Evolutionary conservation across 805 yeast species (phyloP).

Genomic region (Candida pseudofarinosa): DNA sequence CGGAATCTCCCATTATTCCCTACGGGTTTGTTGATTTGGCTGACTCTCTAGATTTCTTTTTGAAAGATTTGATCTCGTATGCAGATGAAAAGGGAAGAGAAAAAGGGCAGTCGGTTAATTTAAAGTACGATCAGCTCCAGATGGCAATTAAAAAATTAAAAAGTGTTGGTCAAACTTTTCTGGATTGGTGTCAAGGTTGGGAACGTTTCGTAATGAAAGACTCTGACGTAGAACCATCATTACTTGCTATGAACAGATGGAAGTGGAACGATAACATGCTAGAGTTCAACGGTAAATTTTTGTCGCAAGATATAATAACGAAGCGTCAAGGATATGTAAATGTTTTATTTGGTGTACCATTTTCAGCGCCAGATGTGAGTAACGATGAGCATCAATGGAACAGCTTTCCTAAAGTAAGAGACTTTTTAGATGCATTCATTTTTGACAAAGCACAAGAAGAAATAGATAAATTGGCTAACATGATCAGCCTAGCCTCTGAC

Average conservation of each 20-base stretch:
- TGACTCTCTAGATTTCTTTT: slow-evolving; percentile 37
- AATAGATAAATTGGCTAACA: slow-evolving; percentile 37
- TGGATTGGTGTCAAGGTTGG: slow-evolving; percentile 65
- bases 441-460: slow-evolving; percentile 54
- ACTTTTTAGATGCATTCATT: slow-evolving; percentile 49
- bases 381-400: slow-evolving; percentile 46
- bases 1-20: slow-evolving; percentile 76
- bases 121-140: slow-evolving; percentile 12
- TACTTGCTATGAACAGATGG: slow-evolving; percentile 69
- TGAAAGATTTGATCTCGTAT: slow-evolving; percentile 45
- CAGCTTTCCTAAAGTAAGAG: slow-evolving; percentile 75
- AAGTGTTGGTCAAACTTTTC: slow-evolving; percentile 41
- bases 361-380: slow-evolving; percentile 46
- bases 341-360: slow-evolving; percentile 64
- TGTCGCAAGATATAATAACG: slow-evolving; percentile 41
- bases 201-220: slow-evolving; percentile 30
- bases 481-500: slow-evolving; percentile 17
- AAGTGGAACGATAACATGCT: slow-evolving; percentile 72
- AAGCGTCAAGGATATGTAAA: slow-evolving; percentile 66
- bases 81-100: slow-evolving; percentile 19
- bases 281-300: slow-evolving; percentile 50
- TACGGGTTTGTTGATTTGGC: slow-evolving; percentile 51
- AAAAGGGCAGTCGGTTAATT: slow-evolving; percentile 5
- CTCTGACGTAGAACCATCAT: slow-evolving; percentile 66
- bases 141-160: slow-evolving; percentile 21